Conservation (phyloP, 2,329 filamentous ascomycete species). For the Nothomitra cinnamomea region DNA sequence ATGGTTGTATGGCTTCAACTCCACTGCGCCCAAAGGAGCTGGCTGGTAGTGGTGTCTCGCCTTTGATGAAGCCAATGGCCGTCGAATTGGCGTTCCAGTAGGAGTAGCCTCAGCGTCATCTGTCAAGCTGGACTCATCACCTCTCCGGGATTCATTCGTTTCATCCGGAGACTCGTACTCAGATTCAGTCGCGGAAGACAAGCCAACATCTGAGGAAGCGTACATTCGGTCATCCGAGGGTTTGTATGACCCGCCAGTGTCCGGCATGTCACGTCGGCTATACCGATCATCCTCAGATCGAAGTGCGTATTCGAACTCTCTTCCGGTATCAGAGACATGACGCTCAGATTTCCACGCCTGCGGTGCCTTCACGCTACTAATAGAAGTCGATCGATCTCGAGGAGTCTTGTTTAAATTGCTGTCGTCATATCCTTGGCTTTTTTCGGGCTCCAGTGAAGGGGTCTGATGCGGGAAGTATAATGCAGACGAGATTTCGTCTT, state of each 20-base stretch:
- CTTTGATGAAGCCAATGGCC: conserved; percentile 13
- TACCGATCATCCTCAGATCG: conserved; percentile 31
- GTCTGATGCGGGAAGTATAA: conserved; percentile 65
- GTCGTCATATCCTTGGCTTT: conserved; percentile 22
- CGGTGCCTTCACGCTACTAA: neutral
- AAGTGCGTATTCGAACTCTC: conserved; percentile 30
- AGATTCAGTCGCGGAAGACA: conserved; percentile 24
- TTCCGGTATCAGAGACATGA: neutral
- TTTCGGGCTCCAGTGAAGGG: conserved; percentile 19
- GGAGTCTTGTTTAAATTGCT: conserved; percentile 10
- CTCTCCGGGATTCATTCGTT: conserved; percentile 24
- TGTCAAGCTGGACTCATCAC: conserved; percentile 35
- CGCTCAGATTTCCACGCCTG: conserved; percentile 15
- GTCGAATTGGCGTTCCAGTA: conserved; percentile 14
- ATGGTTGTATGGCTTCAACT: conserved; percentile 91
- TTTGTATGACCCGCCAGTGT: neutral
- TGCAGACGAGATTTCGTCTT: conserved; percentile 76
- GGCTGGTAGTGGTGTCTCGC: conserved; percentile 20
- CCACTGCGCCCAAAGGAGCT: conserved; percentile 70
- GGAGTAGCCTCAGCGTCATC: conserved; percentile 30
- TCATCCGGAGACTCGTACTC: conserved; percentile 27
- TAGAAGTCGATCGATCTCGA: neutral
- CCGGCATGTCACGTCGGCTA: conserved; percentile 29
- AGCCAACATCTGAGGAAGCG: neutral
- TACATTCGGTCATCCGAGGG: neutral